Conservation (phyloP, 2,329 filamentous ascomycete genomes). For the Aspergillus niger region DNA sequence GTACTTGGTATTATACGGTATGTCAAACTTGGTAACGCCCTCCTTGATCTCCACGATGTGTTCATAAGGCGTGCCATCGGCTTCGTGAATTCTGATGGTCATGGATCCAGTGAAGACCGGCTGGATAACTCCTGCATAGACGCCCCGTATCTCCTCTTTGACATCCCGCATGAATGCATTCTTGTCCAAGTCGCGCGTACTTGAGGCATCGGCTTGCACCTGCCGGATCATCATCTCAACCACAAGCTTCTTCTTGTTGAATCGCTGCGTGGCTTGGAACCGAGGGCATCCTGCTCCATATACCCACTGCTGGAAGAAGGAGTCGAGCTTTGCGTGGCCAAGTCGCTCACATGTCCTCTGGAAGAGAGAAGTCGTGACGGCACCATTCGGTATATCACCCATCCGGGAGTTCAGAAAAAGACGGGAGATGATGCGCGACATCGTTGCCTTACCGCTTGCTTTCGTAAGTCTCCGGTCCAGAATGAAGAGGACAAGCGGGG, state of each 20-base stretch:
- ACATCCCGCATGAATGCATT: constrained; percentile 80
- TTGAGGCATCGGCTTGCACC: constrained; percentile 62
- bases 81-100: constrained; percentile 97
- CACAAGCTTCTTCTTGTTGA: constrained; percentile 96
- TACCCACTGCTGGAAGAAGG: constrained; percentile 94
- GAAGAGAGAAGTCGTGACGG: constrained; percentile 76
- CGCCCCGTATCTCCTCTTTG: constrained; percentile 72
- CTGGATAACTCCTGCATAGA: constrained; percentile 70
- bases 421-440: constrained; percentile 81
- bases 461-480: constrained; percentile 90
- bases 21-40: constrained; percentile 80
- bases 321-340: constrained; percentile 81
- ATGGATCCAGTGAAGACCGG: constrained; percentile 92
- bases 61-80: constrained; percentile 96
- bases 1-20: constrained; percentile 99
- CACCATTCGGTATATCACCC: constrained; percentile 69
- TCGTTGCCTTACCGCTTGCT: constrained; percentile 77
- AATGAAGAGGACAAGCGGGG: constrained; percentile 87
- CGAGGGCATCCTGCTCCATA: constrained; percentile 83
- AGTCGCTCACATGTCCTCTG: constrained; percentile 83
- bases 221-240: constrained; percentile 90
- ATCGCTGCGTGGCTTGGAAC: constrained; percentile 82
- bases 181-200: constrained; percentile 64
- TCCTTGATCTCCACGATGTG: constrained; percentile 97
- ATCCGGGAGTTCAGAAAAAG: constrained; percentile 85